Evolutionary conservation across 257 asterid species (phyloP).

Genomic region (Solanum gracilifrons): DNA sequence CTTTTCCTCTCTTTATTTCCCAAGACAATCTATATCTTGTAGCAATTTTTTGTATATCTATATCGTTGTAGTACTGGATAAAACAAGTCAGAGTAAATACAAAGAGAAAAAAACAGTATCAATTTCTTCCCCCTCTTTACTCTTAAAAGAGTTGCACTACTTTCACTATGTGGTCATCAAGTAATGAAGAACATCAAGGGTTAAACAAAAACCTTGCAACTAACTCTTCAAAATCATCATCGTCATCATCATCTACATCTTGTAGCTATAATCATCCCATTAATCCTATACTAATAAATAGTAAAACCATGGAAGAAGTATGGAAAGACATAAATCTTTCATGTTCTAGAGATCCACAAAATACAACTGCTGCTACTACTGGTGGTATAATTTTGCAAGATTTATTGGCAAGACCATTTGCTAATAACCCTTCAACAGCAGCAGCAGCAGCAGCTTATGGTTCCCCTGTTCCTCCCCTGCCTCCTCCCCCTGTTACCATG

Average conservation of each 20-base stretch:
- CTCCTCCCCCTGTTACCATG: slow-evolving; percentile 30
- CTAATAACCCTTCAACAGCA: slow-evolving; percentile 13
- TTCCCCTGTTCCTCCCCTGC: slow-evolving; percentile 2
- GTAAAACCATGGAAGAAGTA: slow-evolving; percentile 52
- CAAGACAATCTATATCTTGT: not conserved
- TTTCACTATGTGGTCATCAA: not conserved
- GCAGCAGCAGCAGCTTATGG: not conserved
- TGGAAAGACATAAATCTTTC: slow-evolving; percentile 55
- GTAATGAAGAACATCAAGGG: not conserved
- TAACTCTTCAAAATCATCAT: not conserved
- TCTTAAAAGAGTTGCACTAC: not conserved
- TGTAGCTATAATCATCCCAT: not conserved
- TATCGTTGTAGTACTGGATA: not conserved
- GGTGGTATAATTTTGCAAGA: slow-evolving; percentile 40
- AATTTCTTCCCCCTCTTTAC: not conserved
- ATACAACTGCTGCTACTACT: not conserved
- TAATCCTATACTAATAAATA: not conserved
- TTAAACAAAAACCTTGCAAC: not conserved
- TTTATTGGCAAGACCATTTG: slow-evolving; percentile 30
- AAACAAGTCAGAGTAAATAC: not conserved
- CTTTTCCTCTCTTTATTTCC: not conserved
- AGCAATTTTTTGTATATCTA: not conserved
- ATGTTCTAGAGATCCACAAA: not conserved
- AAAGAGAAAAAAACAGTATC: not conserved
- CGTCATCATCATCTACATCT: not conserved